Evolutionary conservation across 805 yeast species (phyloP), one percentile per base, ranked within the genome.

Genomic region (Priceomyces fermenticarens): DNA sequence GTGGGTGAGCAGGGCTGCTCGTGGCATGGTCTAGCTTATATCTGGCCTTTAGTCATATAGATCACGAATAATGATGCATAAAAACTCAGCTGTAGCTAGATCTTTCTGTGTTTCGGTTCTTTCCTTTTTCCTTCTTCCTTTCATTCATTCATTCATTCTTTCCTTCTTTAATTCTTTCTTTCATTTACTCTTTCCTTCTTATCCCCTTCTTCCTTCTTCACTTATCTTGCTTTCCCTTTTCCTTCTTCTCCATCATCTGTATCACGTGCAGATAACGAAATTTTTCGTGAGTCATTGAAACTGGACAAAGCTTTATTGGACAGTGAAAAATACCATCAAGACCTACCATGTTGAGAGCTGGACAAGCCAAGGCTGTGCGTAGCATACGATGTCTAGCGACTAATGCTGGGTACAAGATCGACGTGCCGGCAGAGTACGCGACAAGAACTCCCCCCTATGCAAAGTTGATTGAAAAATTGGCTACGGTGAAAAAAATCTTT

Each of bases 391-490:
- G 25, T 20, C 25, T 20, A 20, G 52, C 41, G 44, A 55, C 62
- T 8, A 53, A 52, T 17, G 14, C 34, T n/a, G 20, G 37, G 20
- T 53, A 56, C 13, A 42, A 53, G 36, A 55, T 58, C 44, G 47
- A 55, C 15, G 75, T 81, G 7, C 89, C 96, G 4, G 56, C 67
- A 11, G 86, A 82, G 35, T 81, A 65, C 59, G 69, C 70, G 55
- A 67, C 87, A 20, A 77, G 95, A 59, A 78, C 88, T 14, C 98
- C 99, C 4, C 97, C 98, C 38, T 90, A 90, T 59, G 80, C 81
- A 38, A 83, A 85, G 62, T 73, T 91, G 45, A 66, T 86, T 32
- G 63, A 67, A 23, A 87, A 85, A 36, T 73, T 93, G 44, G 64
- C 67, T 7, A 60, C 67, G 30, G 95, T 90, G 44, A 80, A 83